Percentiles rank a stretch among this genome's conserved stretches.
Evolutionary conservation across 805 yeast genomes (phyloP).

Genomic region (Clavispora asparagi): DNA sequence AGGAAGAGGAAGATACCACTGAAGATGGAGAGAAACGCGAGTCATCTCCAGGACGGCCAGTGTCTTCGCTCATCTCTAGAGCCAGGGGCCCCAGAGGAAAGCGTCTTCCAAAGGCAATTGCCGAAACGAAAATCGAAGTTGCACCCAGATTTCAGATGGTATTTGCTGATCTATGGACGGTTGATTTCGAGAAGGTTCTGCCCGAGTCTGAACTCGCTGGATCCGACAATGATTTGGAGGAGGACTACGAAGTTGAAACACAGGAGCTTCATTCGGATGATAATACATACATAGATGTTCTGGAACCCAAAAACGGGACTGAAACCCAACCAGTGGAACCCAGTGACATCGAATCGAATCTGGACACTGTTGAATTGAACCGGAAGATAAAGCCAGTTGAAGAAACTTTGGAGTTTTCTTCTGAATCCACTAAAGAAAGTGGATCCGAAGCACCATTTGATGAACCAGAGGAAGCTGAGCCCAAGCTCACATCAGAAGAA

Average conservation of each 20-base stretch:
- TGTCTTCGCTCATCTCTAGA: conserved; percentile 27
- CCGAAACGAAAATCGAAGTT: conserved; percentile 32
- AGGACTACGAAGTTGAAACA: neutral
- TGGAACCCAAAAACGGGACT: too few relatives aligned
- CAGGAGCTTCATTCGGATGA: too few relatives aligned
- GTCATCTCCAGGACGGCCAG: neutral
- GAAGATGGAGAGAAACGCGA: conserved; percentile 9
- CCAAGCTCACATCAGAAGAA: too few relatives aligned
- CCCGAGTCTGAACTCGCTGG: neutral
- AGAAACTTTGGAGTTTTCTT: too few relatives aligned
- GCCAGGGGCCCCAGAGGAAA: conserved; percentile 74
- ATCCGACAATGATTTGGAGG: neutral
- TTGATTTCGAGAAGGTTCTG: conserved; percentile 7
- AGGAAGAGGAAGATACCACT: conserved; percentile 4
- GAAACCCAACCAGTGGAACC: too few relatives aligned
- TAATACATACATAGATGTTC: neutral
- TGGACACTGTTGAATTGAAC: too few relatives aligned
- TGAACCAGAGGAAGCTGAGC: too few relatives aligned
- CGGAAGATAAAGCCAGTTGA: too few relatives aligned
- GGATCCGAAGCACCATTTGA: too few relatives aligned
- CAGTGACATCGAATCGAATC: too few relatives aligned
- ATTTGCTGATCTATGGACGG: conserved; percentile 35
- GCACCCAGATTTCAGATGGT: conserved; percentile 30
- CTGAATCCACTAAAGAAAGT: too few relatives aligned
- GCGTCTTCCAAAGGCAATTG: conserved; percentile 56